A percentile compares a stretch with the other conserved stretches of the same genome.
Evolutionary conservation across 2,329 filamentous ascomycete genomes (phyloP).

Genomic region (Microdochium nivale): DNA sequence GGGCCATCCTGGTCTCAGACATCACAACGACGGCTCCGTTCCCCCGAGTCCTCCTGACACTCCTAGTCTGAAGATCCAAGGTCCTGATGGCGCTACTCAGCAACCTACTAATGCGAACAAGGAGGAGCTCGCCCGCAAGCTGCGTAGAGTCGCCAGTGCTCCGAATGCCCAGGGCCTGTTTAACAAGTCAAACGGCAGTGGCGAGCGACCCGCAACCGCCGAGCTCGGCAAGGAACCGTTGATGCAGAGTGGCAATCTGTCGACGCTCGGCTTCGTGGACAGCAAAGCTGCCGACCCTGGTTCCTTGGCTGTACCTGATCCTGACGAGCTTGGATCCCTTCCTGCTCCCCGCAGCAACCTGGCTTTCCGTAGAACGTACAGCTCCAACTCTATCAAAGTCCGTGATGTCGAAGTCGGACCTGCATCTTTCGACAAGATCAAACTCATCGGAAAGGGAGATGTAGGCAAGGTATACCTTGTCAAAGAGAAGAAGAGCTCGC

Average conservation of each 20-base stretch:
- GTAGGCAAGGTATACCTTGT: constrained; percentile 98
- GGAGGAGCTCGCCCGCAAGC: constrained; percentile 86
- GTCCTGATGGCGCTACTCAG: constrained; percentile 53
- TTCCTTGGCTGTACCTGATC: constrained; percentile 30
- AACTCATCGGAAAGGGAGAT: constrained; percentile 96
- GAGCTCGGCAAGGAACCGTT: constrained; percentile 80
- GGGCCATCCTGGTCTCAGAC: constrained; percentile 82
- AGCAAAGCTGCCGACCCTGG: constrained; percentile 28
- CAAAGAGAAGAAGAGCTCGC: constrained; percentile 91
- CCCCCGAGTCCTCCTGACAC: constrained; percentile 90
- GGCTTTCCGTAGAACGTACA: constrained; percentile 90
- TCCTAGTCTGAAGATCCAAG: constrained; percentile 66
- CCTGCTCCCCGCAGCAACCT: constrained; percentile 61
- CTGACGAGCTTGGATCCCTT: constrained; percentile 51
- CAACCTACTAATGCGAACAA: constrained; percentile 73
- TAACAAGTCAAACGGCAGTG: constrained; percentile 44
- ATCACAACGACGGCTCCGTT: constrained; percentile 90
- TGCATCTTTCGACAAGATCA: constrained; percentile 97
- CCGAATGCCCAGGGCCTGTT: constrained; percentile 96
- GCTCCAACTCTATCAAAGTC: constrained; percentile 98
- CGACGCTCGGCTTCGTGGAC: constrained; percentile 37
- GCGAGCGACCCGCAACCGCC: constrained; percentile 71
- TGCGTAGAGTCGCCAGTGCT: constrained; percentile 89
- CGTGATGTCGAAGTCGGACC: constrained; percentile 94
- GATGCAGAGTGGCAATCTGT: constrained; percentile 44